Conservation (phyloP, 2,329 filamentous ascomycete genomes). For the Elsinoe australis region DNA sequence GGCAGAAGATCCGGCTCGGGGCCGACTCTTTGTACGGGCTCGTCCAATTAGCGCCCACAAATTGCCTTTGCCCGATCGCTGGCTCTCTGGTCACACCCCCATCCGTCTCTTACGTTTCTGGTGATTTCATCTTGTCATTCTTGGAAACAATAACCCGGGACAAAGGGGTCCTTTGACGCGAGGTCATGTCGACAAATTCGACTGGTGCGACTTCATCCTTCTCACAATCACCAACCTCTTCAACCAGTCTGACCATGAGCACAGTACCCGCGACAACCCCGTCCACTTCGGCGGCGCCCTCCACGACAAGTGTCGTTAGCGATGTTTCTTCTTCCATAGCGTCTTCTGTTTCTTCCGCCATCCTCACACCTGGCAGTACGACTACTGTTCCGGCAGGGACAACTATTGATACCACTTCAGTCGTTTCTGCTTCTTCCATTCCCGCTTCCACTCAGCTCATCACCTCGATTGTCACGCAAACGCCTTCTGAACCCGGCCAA, state of each 20-base stretch:
- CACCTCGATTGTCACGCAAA: conserved; percentile 24
- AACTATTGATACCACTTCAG: conserved; percentile 21
- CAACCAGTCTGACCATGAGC: conserved; percentile 2
- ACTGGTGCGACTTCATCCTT: conserved; percentile 12
- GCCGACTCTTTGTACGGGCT: background rate
- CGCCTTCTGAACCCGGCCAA: conserved; percentile 16
- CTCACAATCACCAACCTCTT: background rate
- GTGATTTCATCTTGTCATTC: conserved; percentile 1
- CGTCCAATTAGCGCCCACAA: conserved; percentile 8
- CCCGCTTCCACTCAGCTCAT: conserved; percentile 22
- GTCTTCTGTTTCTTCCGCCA: conserved; percentile 22
- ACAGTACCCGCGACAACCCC: conserved; percentile 10
- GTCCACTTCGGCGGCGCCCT: conserved; percentile 18
- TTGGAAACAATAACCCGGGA: conserved; percentile 4
- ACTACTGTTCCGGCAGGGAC: conserved; percentile 19
- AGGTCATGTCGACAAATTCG: conserved; percentile 17
- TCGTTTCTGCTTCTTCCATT: conserved; percentile 22
- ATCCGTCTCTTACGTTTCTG: background rate
- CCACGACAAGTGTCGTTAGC: background rate
- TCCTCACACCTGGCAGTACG: conserved; percentile 17
- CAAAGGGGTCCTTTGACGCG: conserved; percentile 15
- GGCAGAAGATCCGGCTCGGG: background rate
- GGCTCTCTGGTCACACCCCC: background rate
- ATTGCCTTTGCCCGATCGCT: conserved; percentile 12
- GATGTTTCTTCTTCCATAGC: conserved; percentile 19